Conservation (phyloP, 2,329 filamentous ascomycete genomes). For the Penicillium sclerotiorum region DNA sequence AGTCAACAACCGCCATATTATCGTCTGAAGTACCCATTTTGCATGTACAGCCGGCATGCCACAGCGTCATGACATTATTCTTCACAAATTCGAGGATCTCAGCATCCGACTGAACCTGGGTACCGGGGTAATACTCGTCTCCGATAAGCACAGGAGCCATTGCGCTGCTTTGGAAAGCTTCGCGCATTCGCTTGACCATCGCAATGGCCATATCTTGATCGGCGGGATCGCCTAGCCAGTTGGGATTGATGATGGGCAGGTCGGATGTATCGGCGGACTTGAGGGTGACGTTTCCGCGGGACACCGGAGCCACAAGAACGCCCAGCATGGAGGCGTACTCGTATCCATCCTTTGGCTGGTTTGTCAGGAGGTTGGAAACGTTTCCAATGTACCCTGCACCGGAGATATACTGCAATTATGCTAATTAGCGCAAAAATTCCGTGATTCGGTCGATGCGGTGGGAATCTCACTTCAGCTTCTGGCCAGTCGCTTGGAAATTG, state of each 20-base stretch:
- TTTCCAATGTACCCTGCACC: constrained; percentile 31
- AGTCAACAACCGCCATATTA: constrained; percentile 36
- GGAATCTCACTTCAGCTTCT: constrained; percentile 34
- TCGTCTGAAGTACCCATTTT: constrained; percentile 33
- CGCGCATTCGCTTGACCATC: constrained; percentile 46
- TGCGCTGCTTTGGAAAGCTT: constrained; percentile 35
- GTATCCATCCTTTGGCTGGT: constrained; percentile 25
- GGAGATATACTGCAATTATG: constrained; percentile 28
- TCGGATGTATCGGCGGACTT: constrained; percentile 31
- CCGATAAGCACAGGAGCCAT: constrained; percentile 37
- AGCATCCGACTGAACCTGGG: constrained; percentile 41
- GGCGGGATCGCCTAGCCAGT: constrained; percentile 47
- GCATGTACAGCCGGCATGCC: constrained; percentile 34
- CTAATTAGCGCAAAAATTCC: background rate
- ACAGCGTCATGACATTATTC: constrained; percentile 31
- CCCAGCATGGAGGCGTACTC: constrained; percentile 32
- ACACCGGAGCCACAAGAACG: constrained; percentile 39
- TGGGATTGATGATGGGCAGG: constrained; percentile 50
- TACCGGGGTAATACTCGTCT: constrained; percentile 42
- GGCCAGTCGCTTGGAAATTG: constrained; percentile 43
- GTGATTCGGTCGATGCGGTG: too few species aligned
- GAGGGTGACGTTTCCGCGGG: constrained; percentile 51
- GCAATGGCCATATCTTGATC: constrained; percentile 52
- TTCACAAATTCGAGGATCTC: constrained; percentile 44
- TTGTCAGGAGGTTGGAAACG: constrained; percentile 24